Base-by-base conservation (phyloP, 2,329 filamentous ascomycete species). In the Chaetomium olivaceum region DNA sequence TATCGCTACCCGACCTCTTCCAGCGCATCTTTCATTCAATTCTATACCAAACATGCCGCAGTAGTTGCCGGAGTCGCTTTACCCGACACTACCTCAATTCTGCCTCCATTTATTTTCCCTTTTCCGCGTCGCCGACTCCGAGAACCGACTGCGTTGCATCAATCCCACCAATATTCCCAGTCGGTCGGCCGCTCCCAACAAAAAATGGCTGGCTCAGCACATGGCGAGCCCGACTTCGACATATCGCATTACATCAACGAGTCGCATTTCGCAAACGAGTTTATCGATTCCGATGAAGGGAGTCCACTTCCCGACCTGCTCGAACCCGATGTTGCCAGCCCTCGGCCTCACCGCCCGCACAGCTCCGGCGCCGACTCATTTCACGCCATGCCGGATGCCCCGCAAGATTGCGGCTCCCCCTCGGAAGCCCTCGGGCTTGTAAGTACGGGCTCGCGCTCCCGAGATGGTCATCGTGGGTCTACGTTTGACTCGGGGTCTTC, bases 401-500 rank as follows among this genome's bases (percentile, higher is more conserved):
- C 66, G 36, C 59, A 58, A 54, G 64, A 61, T 23, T 62, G 63
- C 51, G 57, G 43, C 23, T 69, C 70, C 19, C 70, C 70, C 9
- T 68, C 67, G 19, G 67, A 68, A 29, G 64, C 67, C 19, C 63
- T 69, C 12, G 66, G 56, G 12, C 52, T 68, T 23, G 58, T 52
- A 16, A 62, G 60, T 57, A 62, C 56, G 31, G 71, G 64, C 60
- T 65, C 64, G n/a, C 63, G 61, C 61, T 71, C 73, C 0, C 68
- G 70, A 3, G 70, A 70, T 36, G 72, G 72, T 12, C 73, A 72
- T 2, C 61, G 64, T 5, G 68, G 73, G 23, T 74, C 73, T 1
- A 68, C 71, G 4, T 81, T 80, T 39, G 71, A 71, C 67, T 85
- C 83, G 9, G 81, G 81, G 14, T 79, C 78, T 48, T 83, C 81